A percentile compares a stretch with the other conserved stretches of the same genome.
Conservation (phyloP, 805 yeast genomes). For the Metschnikowia picachoensis region DNA sequence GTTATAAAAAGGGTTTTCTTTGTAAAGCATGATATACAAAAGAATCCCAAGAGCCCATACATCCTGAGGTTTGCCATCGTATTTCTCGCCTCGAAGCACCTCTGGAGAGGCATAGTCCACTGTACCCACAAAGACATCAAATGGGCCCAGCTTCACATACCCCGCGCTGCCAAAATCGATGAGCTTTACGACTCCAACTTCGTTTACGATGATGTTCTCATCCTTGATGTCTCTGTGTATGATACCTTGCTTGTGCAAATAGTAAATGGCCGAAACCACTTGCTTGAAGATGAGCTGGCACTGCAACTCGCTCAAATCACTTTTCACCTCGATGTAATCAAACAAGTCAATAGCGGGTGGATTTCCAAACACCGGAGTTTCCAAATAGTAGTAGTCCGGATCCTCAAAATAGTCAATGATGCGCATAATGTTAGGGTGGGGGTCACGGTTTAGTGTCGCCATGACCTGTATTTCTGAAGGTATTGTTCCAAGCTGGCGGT, state of each 20-base stretch:
- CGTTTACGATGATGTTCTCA: slow-evolving; percentile 87
- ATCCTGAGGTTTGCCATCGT: slow-evolving; percentile 92
- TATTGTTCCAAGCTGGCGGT: slow-evolving; percentile 83
- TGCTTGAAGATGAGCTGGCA: slow-evolving; percentile 77
- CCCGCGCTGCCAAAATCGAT: slow-evolving; percentile 98
- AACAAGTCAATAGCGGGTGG: slow-evolving; percentile 92
- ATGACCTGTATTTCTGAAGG: slow-evolving; percentile 95
- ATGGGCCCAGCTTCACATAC: slow-evolving; percentile 84
- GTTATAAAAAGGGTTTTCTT: slow-evolving; percentile 93
- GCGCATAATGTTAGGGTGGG: slow-evolving; percentile 84
- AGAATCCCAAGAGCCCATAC: slow-evolving; percentile 95
- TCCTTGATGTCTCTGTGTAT: slow-evolving; percentile 95
- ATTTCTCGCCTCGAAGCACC: slow-evolving; percentile 81
- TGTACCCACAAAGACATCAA: slow-evolving; percentile 96
- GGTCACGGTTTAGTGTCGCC: slow-evolving; percentile 70
- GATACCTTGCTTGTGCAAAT: slow-evolving; percentile 80
- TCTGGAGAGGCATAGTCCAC: slow-evolving; percentile 98
- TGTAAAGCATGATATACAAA: slow-evolving; percentile 82
- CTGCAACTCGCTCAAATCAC: slow-evolving; percentile 75
- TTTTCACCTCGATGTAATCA: slow-evolving; percentile 83
- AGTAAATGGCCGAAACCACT: slow-evolving; percentile 71
- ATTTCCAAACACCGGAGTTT: slow-evolving; percentile 84
- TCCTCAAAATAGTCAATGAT: slow-evolving; percentile 93
- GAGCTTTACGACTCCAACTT: slow-evolving; percentile 72
- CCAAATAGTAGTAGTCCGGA: slow-evolving; percentile 81